Percentiles rank a stretch among this genome's conserved stretches.
Conservation (phyloP, 176 grass and related monocot species). For the Raddia guianensis region DNA sequence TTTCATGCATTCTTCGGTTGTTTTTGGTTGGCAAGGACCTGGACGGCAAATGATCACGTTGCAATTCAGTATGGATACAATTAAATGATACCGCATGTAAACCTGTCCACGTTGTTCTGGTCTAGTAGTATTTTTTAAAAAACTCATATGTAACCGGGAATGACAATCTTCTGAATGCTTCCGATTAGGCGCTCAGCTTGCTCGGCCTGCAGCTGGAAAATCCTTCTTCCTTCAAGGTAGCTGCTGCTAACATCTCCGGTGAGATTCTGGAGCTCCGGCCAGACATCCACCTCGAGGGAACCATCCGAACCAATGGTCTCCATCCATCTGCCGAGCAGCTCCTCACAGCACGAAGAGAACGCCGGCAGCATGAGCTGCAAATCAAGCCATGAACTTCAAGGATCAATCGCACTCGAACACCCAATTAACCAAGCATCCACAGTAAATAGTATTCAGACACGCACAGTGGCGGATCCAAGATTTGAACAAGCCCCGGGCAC, state of each 20-base stretch:
- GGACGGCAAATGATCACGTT: too few relatives aligned
- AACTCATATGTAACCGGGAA: constrained; percentile 62
- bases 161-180: constrained; percentile 5
- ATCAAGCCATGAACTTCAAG: background rate
- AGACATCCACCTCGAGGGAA: constrained; percentile 49
- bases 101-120: too few relatives aligned
- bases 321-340: constrained; percentile 53
- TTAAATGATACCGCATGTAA: too few relatives aligned
- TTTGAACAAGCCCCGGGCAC: too few relatives aligned
- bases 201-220: constrained; percentile 58
- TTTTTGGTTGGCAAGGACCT: constrained; percentile 58
- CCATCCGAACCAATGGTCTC: constrained; percentile 19
- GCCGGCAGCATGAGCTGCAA: constrained; percentile 59
- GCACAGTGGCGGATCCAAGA: too few relatives aligned
- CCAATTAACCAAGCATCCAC: background rate
- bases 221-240: constrained; percentile 52
- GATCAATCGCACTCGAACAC: background rate
- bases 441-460: too few relatives aligned
- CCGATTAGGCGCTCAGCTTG: constrained; percentile 28
- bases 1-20: constrained; percentile 46
- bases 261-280: constrained; percentile 60
- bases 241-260: constrained; percentile 62
- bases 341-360: constrained; percentile 56
- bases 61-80: too few relatives aligned
- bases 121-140: too few relatives aligned